phyloP scores from a whole-genome alignment of 2,329 filamentous ascomycete species.

The Lachnellula suecica region DNA sequence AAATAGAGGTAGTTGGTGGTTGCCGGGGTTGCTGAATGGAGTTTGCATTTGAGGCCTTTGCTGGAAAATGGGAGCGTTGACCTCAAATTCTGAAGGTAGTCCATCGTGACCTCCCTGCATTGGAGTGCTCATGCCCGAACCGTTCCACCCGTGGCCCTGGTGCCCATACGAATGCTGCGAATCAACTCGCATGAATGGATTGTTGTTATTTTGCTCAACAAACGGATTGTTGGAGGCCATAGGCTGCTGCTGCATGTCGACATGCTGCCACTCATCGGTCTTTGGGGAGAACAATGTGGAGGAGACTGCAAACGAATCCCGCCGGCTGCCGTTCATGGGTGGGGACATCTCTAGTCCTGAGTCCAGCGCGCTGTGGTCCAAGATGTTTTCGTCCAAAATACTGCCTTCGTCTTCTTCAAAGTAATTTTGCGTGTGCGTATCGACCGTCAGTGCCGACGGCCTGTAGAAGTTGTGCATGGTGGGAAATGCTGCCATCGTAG shows the following conservation, averaged over 20 bases:
- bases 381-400: slow-evolving; percentile 60
- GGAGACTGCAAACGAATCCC: slow-evolving; percentile 63
- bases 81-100: slow-evolving; percentile 55
- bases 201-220: slow-evolving; percentile 53
- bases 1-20: slow-evolving; percentile 54
- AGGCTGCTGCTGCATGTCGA: slow-evolving; percentile 58
- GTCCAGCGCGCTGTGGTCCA: slow-evolving; percentile 59
- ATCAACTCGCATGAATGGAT: slow-evolving; percentile 67
- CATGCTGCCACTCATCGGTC: slow-evolving; percentile 61
- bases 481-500: slow-evolving; percentile 30
- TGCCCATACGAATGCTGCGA: slow-evolving; percentile 41
- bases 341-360: slow-evolving; percentile 64
- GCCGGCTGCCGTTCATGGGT: slow-evolving; percentile 59
- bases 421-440: slow-evolving; percentile 45
- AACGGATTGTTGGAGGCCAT: slow-evolving; percentile 64
- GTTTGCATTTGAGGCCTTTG: slow-evolving; percentile 50
- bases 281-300: slow-evolving; percentile 63
- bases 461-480: slow-evolving; percentile 33
- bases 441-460: slow-evolving; percentile 31
- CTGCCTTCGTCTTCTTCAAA: slow-evolving; percentile 61
- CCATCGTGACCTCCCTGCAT: slow-evolving; percentile 66
- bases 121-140: slow-evolving; percentile 72
- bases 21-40: slow-evolving; percentile 53
- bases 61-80: slow-evolving; percentile 47
- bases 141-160: slow-evolving; percentile 38